phyloP scores from a whole-genome alignment of 2,329 filamentous ascomycete species.

The Paracoccidioides lutzii region DNA sequence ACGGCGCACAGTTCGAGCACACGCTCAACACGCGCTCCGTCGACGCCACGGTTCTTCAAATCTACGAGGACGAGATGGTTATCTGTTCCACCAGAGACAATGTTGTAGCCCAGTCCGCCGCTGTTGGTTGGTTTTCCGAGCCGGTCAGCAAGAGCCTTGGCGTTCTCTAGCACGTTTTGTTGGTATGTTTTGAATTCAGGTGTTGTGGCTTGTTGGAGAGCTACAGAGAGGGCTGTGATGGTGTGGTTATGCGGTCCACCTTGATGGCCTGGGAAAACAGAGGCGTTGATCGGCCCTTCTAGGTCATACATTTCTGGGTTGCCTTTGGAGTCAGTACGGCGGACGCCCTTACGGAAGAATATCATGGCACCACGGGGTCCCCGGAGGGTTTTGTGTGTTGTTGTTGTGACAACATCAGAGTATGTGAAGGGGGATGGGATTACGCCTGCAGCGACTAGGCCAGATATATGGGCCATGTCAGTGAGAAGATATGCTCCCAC shows the following conservation, averaged over 20 bases:
- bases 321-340: constrained; percentile 81
- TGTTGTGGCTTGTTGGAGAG: constrained; percentile 81
- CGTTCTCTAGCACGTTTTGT: constrained; percentile 80
- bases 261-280: constrained; percentile 97
- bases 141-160: constrained; percentile 70
- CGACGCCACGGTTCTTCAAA: constrained; percentile 72
- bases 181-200: constrained; percentile 93
- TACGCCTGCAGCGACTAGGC: constrained; percentile 81
- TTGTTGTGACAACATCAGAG: constrained; percentile 95
- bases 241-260: constrained; percentile 99
- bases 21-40: constrained; percentile 84
- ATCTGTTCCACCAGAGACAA: constrained; percentile 91
- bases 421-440: constrained; percentile 86
- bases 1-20: constrained; percentile 87
- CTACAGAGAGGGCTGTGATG: constrained; percentile 90
- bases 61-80: constrained; percentile 96
- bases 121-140: constrained; percentile 57
- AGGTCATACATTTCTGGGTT: constrained; percentile 87
- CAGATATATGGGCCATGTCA: constrained; percentile 98
- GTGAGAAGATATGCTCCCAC: constrained; percentile 90
- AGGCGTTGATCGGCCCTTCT: constrained; percentile 94
- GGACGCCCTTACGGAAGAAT: constrained; percentile 96
- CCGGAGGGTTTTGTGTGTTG: constrained; percentile 97
- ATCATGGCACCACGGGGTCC: constrained; percentile 98
- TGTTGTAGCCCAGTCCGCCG: constrained; percentile 70